A percentile compares a stretch with the other conserved stretches of the same genome.
phyloP scores from a whole-genome alignment of 2,329 filamentous ascomycete genomes.

The Monilinia vaccinii-corymbosi region DNA sequence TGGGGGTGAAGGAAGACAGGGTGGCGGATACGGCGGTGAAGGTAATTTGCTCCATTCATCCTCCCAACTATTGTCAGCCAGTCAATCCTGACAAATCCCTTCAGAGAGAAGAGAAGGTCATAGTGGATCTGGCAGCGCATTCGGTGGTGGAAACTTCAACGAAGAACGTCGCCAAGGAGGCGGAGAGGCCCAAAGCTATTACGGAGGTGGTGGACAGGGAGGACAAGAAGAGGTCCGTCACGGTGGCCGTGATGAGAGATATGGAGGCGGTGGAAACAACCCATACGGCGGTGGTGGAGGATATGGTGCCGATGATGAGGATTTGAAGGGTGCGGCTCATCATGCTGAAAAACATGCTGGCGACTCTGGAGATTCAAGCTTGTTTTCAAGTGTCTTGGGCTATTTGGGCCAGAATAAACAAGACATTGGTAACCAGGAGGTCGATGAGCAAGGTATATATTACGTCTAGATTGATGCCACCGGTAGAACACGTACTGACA shows the following conservation, averaged over 20 bases:
- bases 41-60: background rate
- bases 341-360: conserved; percentile 47
- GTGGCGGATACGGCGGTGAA: conserved; percentile 12
- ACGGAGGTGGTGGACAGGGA: conserved; percentile 1
- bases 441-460: conserved; percentile 45
- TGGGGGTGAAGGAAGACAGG: conserved; percentile 6
- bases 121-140: conserved; percentile 12
- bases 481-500: background rate
- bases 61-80: background rate
- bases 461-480: background rate
- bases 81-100: background rate
- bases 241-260: conserved; percentile 14
- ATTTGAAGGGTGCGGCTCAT: conserved; percentile 43
- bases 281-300: conserved; percentile 24
- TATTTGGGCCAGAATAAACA: conserved; percentile 46
- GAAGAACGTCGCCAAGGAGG: conserved; percentile 1
- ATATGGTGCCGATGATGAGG: conserved; percentile 34
- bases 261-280: conserved; percentile 16
- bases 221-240: conserved; percentile 8
- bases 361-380: conserved; percentile 36
- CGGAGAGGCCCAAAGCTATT: conserved; percentile 6
- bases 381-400: conserved; percentile 49
- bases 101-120: conserved; percentile 2
- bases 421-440: conserved; percentile 38
- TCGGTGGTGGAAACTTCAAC: conserved; percentile 8